phyloP scores from a whole-genome alignment of 805 yeast species.

The Metschnikowia hibisci region DNA sequence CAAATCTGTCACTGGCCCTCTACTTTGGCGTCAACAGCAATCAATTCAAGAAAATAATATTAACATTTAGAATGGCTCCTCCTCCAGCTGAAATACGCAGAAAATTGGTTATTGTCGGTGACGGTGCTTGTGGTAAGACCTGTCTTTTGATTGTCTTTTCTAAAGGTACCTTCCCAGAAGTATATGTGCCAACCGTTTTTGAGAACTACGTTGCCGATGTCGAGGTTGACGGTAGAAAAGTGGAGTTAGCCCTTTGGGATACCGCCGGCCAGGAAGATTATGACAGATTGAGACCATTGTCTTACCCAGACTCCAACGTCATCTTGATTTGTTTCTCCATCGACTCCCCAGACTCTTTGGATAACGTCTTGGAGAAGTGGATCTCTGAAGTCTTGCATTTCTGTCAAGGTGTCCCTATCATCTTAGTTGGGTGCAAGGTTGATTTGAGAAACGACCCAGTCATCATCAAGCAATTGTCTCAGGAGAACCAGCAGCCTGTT shows the following conservation, averaged over 20 bases:
- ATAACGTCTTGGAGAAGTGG: slow-evolving; percentile 38
- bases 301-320: slow-evolving; percentile 37
- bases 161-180: slow-evolving; percentile 31
- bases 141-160: slow-evolving; percentile 31
- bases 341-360: slow-evolving; percentile 30
- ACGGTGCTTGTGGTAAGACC: slow-evolving; percentile 32
- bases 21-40: too few relatives aligned
- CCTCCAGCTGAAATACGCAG: slow-evolving; percentile 29
- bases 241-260: slow-evolving; percentile 45
- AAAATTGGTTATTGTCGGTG: slow-evolving; percentile 31
- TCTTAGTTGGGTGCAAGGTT: slow-evolving; percentile 37
- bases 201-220: slow-evolving; percentile 98
- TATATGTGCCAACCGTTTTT: slow-evolving; percentile 55
- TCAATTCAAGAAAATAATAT: slow-evolving; percentile 1
- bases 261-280: slow-evolving; percentile 29
- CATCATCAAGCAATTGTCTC: slow-evolving; percentile 26
- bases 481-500: slow-evolving; percentile 21
- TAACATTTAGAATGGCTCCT: slow-evolving; percentile 20
- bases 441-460: slow-evolving; percentile 30
- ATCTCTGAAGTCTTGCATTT: slow-evolving; percentile 39
- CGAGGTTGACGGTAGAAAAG: slow-evolving; percentile 55
- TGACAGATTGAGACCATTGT: slow-evolving; percentile 41
- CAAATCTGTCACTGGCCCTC: too few relatives aligned
- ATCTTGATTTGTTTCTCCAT: slow-evolving; percentile 38
- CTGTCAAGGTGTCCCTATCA: slow-evolving; percentile 34